Evolutionary conservation across 768 basidiomycete genomes (phyloP).

Genomic region (Leccinum arenicola): DNA sequence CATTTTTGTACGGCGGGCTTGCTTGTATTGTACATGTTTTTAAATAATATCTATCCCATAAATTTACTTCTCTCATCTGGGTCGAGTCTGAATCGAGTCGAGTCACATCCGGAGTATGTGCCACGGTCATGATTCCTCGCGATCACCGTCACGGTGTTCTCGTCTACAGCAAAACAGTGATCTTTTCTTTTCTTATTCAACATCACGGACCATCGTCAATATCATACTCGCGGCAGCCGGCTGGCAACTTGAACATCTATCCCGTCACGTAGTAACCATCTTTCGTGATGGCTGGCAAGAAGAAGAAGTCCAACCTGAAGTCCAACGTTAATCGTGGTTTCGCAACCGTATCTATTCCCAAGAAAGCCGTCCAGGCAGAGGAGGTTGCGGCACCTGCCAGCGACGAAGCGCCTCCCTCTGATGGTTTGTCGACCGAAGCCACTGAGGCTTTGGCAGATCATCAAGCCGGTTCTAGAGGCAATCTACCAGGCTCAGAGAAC

Average conservation of each 20-base stretch:
- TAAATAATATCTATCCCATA: constrained; percentile 22
- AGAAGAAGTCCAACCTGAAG: constrained; percentile 69
- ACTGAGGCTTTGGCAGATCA: constrained; percentile 4
- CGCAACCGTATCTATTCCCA: constrained; percentile 79
- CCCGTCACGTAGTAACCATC: neutral
- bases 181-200: neutral
- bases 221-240: neutral
- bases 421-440: constrained; percentile 7
- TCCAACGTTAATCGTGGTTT: constrained; percentile 67
- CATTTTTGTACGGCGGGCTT: constrained; percentile 25
- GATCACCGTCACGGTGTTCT: neutral
- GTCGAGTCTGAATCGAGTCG: neutral
- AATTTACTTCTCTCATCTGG: neutral
- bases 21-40: constrained; percentile 28
- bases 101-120: neutral
- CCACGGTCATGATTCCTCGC: neutral
- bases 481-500: constrained; percentile 23
- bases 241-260: neutral
- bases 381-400: constrained; percentile 19
- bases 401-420: constrained; percentile 4
- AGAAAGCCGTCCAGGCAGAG: constrained; percentile 50
- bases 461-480: constrained; percentile 3
- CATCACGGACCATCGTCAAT: neutral
- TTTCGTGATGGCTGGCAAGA: constrained; percentile 60
- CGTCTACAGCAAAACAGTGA: neutral